These are phyloP conservation scores for Intubia oerlemansii DNA, from an alignment of 2,329 filamentous ascomycete species.

Conservation along the genomic window DNA sequence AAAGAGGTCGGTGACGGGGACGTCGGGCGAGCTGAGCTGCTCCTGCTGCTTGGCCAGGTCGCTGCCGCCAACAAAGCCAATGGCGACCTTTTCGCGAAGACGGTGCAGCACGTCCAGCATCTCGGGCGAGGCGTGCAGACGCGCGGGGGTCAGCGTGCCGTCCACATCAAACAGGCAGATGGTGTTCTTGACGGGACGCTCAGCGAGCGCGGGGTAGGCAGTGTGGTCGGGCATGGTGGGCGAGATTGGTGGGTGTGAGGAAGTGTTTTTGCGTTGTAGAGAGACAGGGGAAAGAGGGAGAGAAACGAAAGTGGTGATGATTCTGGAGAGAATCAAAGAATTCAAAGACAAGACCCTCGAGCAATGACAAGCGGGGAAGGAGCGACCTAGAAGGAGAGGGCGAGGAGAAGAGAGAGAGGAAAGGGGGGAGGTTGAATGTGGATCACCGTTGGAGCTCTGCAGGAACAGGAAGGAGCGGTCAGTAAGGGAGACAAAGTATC, in stretches of 20 bases:
- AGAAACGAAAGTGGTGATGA: neutral
- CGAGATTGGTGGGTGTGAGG: neutral
- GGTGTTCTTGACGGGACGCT: slow-evolving; percentile 79
- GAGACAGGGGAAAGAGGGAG: slow-evolving; percentile 1
- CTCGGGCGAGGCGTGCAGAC: slow-evolving; percentile 49
- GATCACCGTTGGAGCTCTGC: too few species aligned
- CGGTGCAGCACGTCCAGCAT: slow-evolving; percentile 62
- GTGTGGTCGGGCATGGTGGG: slow-evolving; percentile 2
- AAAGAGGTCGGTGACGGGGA: slow-evolving; percentile 65
- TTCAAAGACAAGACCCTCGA: too few species aligned
- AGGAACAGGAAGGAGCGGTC: too few species aligned
- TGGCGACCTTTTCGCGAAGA: slow-evolving; percentile 71
- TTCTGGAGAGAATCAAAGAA: too few species aligned
- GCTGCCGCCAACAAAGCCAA: slow-evolving; percentile 83
- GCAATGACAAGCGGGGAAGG: too few species aligned
- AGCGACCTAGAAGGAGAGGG: too few species aligned
- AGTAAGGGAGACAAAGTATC: too few species aligned
- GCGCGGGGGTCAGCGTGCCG: slow-evolving; percentile 67
- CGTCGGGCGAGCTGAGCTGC: slow-evolving; percentile 53
- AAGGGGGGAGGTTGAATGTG: too few species aligned
- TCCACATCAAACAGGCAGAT: slow-evolving; percentile 95
- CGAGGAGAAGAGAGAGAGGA: too few species aligned
- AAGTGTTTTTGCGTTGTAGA: too few species aligned
- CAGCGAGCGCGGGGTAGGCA: slow-evolving; percentile 50
- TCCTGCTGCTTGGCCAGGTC: slow-evolving; percentile 91